Percentiles rank a stretch among this genome's conserved stretches.
These are phyloP conservation scores for Alloteropsis semialata DNA, from an alignment of 176 grass and related monocot species.

Conservation along the genomic window DNA sequence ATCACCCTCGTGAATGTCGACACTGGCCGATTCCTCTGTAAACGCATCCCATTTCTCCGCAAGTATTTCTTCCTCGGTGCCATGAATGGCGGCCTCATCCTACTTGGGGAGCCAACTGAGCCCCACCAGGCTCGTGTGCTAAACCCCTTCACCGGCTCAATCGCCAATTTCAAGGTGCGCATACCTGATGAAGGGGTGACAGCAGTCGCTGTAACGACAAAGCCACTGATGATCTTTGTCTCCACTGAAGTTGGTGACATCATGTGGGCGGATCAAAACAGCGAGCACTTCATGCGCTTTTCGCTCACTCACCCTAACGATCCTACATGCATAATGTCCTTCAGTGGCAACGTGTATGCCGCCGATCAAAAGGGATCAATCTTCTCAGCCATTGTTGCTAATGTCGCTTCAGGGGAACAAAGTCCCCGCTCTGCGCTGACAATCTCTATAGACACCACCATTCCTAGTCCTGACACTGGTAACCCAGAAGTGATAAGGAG, in stretches of 20 bases:
- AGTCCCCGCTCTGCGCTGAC: background rate
- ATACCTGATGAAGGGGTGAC: background rate
- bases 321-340: background rate
- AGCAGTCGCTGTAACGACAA: background rate
- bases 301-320: background rate
- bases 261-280: background rate
- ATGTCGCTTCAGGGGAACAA: background rate
- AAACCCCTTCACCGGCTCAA: background rate
- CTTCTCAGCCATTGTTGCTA: background rate
- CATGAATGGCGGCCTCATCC: background rate
- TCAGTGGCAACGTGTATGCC: background rate
- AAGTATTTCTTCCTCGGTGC: background rate
- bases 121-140: background rate
- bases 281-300: background rate
- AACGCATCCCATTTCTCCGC: background rate
- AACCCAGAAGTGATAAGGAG: too few relatives aligned
- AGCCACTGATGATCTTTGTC: background rate
- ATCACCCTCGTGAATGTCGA: background rate
- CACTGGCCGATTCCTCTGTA: background rate
- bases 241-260: background rate
- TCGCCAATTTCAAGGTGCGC: background rate
- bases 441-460: background rate
- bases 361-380: background rate
- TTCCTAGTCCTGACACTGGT: background rate
- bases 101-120: background rate